Base-by-base conservation (phyloP, 2,329 filamentous ascomycete species). In the Madurella fahalii region DNA sequence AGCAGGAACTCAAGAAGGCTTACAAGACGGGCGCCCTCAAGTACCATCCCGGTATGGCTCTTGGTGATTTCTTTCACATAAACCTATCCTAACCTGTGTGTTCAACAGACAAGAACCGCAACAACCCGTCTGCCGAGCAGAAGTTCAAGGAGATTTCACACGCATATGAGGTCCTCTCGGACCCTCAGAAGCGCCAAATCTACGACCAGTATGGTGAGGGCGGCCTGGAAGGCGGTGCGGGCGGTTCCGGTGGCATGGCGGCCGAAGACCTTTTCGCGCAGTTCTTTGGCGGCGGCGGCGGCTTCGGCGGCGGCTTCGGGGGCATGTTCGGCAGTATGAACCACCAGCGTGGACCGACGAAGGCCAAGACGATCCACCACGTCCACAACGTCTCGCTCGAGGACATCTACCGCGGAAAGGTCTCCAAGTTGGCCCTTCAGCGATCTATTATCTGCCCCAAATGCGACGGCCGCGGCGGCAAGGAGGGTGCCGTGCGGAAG, bases 171-270 rank as follows among this genome's bases (percentile, higher is more conserved):
- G 82, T 95, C 63, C 85, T 99, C 16, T 94, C 89, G 65, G 94
- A 99, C 70, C 72, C 89, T 40, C 88, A 96, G 73, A 96, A 96
- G 81, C 90, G 94, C 69, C 75, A 84, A 65, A 71, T 97, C 59
- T 99, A 99, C 74, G 94, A 99, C 69, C 90, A 96, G 74, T 96
- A 95, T 86, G 94, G 94, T 64, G 92, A 99, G 77, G 91, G 95
- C 67, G 94, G 94, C 60, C 83, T 99, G 48, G 93, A 97, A 71
- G 92, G 92, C 63, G 92, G 89, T 66, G 89, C 83, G 57, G 86
- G 81, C 58, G 86, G 81, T 58, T 85, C 80, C 56, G 81, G 83
- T 60, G 91, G 91, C 69, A 96, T 96, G 90, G 90, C 89, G 63
- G 93, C 93, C 18, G 94, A 97, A 74, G 93, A 97, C 64, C 80